phyloP scores from a whole-genome alignment of 164 flowering plant genomes.

The Euptelea pleiosperma region DNA sequence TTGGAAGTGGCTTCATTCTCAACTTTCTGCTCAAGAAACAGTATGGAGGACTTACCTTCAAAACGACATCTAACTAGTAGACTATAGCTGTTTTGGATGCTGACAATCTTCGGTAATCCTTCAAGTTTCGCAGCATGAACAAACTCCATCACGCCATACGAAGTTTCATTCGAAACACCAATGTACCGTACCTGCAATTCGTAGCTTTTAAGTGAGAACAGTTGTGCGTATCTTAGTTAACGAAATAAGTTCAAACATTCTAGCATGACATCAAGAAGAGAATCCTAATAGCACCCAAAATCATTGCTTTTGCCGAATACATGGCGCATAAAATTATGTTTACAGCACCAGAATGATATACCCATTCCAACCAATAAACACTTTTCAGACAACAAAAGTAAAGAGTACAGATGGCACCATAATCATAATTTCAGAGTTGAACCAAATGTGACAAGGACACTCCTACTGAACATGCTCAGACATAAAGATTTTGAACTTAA shows the following conservation, averaged over 20 bases:
- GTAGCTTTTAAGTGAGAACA: not conserved
- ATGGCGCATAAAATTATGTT: too few species aligned
- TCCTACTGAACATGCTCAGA: too few species aligned
- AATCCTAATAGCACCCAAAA: not conserved
- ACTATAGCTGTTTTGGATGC: conserved; percentile 91
- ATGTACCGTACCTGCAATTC: conserved; percentile 71
- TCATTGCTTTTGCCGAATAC: not conserved
- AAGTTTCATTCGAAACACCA: conserved; percentile 96
- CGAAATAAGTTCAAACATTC: not conserved
- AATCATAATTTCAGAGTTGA: too few species aligned
- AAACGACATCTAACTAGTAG: conserved; percentile 59
- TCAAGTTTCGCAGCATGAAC: conserved; percentile 81
- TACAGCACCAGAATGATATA: too few species aligned
- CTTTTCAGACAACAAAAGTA: too few species aligned
- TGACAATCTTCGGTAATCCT: conserved; percentile 91
- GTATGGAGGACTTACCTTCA: conserved; percentile 47
- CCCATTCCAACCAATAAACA: too few species aligned
- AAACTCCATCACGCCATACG: conserved; percentile 96
- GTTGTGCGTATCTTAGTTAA: not conserved
- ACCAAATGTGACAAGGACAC: too few species aligned
- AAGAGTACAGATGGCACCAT: too few species aligned
- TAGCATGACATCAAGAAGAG: not conserved
- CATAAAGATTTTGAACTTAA: too few species aligned
- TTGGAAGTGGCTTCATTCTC: not conserved
- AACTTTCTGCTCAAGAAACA: not conserved